Percentiles rank a stretch among this genome's conserved stretches.
Evolutionary conservation across 2,329 filamentous ascomycete genomes (phyloP).

Genomic region (Colletotrichum magnum): DNA sequence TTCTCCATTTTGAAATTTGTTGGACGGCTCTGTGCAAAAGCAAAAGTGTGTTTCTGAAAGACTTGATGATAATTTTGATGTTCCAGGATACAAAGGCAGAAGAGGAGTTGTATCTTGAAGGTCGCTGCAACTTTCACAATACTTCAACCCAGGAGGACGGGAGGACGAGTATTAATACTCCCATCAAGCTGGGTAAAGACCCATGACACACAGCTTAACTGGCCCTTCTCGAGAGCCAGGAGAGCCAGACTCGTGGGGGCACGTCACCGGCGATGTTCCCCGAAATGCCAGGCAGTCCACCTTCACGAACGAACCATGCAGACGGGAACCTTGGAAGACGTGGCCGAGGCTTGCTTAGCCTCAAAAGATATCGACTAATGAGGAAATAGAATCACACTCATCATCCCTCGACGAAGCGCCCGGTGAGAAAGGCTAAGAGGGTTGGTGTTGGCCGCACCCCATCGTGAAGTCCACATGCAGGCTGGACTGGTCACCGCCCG

Average conservation of each 20-base stretch:
- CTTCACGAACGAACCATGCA: not conserved
- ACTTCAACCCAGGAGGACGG: too few species aligned
- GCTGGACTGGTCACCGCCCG: too few species aligned
- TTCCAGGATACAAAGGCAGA: too few species aligned
- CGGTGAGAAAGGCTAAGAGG: not conserved
- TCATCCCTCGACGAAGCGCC: not conserved
- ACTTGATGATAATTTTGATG: too few species aligned
- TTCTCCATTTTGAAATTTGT: conserved; percentile 2
- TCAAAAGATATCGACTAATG: not conserved
- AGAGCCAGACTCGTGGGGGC: not conserved
- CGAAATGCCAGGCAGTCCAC: not conserved
- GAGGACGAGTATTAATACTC: too few species aligned
- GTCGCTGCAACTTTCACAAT: too few species aligned
- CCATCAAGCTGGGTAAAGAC: too few species aligned
- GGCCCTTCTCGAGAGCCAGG: too few species aligned
- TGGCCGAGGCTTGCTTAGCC: not conserved
- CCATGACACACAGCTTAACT: too few species aligned
- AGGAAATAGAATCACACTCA: not conserved
- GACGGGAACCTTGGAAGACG: not conserved
- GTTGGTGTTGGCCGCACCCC: not conserved
- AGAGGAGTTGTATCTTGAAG: too few species aligned
- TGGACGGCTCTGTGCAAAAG: not conserved
- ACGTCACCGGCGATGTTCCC: not conserved
- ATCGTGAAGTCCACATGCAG: too few species aligned
- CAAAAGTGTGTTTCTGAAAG: too few species aligned